These are phyloP conservation scores for Mortierella polycephala DNA, from an alignment of 371 early-diverging fungal genomes.

Conservation along the genomic window DNA sequence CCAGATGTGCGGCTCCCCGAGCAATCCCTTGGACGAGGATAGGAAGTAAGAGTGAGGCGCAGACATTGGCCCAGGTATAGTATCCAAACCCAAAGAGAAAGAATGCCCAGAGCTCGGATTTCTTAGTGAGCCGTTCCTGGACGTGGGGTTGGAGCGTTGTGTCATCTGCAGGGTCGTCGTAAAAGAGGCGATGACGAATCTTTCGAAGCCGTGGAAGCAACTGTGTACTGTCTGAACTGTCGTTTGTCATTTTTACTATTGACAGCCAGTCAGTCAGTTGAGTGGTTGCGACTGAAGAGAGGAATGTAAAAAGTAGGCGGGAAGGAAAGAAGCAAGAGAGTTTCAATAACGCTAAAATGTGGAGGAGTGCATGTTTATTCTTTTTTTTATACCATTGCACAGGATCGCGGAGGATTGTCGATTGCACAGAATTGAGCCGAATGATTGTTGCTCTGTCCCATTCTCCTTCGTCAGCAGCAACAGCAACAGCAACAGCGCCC, in stretches of 20 bases:
- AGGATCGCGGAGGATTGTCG: background rate
- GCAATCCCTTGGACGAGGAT: slow-evolving; percentile 42
- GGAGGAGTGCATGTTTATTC: background rate
- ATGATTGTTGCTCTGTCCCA: background rate
- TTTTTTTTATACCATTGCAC: background rate
- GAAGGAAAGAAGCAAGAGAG: background rate
- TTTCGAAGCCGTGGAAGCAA: slow-evolving; percentile 1
- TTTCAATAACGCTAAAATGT: too few species aligned
- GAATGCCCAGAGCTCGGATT: slow-evolving; percentile 46
- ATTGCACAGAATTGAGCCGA: slow-evolving; percentile 32
- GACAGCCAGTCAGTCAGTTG: background rate
- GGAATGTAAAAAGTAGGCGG: background rate
- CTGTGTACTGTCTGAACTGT: background rate
- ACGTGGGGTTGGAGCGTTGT: slow-evolving; percentile 31
- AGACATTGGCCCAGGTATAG: slow-evolving; percentile 38
- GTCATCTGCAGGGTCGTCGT: slow-evolving; percentile 23
- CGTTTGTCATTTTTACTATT: slow-evolving; percentile 1
- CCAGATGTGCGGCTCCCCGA: slow-evolving; percentile 23
- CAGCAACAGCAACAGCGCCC: too few species aligned
- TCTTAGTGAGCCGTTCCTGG: slow-evolving; percentile 29
- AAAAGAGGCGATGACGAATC: slow-evolving; percentile 24
- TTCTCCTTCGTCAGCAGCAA: too few species aligned
- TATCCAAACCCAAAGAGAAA: slow-evolving; percentile 46
- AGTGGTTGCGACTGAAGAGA: background rate
- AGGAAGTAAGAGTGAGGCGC: slow-evolving; percentile 33